These are phyloP conservation scores for Pichia sp. DNA, from an alignment of 1,139 yeast species.

Conservation along the genomic window DNA sequence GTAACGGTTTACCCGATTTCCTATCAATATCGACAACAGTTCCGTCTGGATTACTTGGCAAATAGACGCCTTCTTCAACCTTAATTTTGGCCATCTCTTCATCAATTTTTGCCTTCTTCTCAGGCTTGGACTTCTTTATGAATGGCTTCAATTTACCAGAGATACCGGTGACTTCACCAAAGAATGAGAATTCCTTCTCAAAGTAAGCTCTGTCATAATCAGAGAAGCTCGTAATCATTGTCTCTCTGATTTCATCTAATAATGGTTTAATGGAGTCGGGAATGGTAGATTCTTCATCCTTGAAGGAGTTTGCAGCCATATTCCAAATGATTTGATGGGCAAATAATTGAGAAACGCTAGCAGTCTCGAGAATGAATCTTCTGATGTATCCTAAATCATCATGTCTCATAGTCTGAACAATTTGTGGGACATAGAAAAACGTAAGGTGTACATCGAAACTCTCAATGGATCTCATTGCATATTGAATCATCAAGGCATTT, in stretches of 20 bases:
- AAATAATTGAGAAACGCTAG: slow-evolving; percentile 81
- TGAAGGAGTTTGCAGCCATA: slow-evolving; percentile 86
- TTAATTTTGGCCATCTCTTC: slow-evolving; percentile 84
- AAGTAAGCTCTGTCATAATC: slow-evolving; percentile 59
- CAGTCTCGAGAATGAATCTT: slow-evolving; percentile 85
- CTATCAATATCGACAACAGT: slow-evolving; percentile 87
- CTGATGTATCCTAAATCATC: slow-evolving; percentile 83
- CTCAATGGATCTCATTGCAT: slow-evolving; percentile 85
- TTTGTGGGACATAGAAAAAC: slow-evolving; percentile 96
- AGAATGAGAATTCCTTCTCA: slow-evolving; percentile 79
- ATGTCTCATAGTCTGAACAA: slow-evolving; percentile 84
- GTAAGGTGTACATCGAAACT: slow-evolving; percentile 82
- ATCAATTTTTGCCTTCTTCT: slow-evolving; percentile 92
- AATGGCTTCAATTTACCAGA: slow-evolving; percentile 93
- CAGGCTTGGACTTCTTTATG: slow-evolving; percentile 90
- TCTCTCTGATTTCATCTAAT: slow-evolving; percentile 64
- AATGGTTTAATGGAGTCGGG: slow-evolving; percentile 84
- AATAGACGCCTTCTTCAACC: slow-evolving; percentile 78
- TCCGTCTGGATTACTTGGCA: slow-evolving; percentile 97
- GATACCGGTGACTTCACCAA: slow-evolving; percentile 84
- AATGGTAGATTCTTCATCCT: slow-evolving; percentile 74
- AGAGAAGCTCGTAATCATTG: slow-evolving; percentile 58
- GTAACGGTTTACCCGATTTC: slow-evolving; percentile 91
- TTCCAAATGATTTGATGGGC: slow-evolving; percentile 99
- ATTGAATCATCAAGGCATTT: slow-evolving; percentile 70